Conservation (phyloP, 2,329 filamentous ascomycete species). For the Zasmidium cellare region DNA sequence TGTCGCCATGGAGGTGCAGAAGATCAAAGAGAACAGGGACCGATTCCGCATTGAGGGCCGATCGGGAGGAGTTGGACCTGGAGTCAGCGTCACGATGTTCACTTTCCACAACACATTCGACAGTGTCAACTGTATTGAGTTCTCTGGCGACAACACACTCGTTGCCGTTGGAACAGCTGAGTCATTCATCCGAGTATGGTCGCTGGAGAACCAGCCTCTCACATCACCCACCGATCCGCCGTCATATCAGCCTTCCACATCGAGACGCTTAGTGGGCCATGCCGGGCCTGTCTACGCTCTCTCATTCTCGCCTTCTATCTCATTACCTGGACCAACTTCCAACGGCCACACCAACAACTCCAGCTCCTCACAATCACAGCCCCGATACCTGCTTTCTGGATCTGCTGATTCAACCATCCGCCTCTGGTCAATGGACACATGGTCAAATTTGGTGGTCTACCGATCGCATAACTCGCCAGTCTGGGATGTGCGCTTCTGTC, state of each 20-base stretch:
- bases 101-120: conserved; percentile 97
- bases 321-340: conserved; percentile 37
- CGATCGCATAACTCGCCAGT: conserved; percentile 89
- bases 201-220: conserved; percentile 79
- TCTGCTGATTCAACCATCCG: conserved; percentile 86
- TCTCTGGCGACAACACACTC: conserved; percentile 85
- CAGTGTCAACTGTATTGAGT: conserved; percentile 89
- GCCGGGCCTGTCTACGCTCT: conserved; percentile 86
- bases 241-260: conserved; percentile 64
- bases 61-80: conserved; percentile 78
- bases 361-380: conserved; percentile 49
- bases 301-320: conserved; percentile 75
- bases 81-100: conserved; percentile 91
- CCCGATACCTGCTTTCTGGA: conserved; percentile 80
- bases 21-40: conserved; percentile 88
- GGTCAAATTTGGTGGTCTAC: conserved; percentile 90
- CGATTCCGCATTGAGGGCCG: conserved; percentile 83
- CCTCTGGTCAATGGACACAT: conserved; percentile 89
- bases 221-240: conserved; percentile 64
- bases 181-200: conserved; percentile 95
- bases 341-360: conserved; percentile 39
- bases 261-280: conserved; percentile 79
- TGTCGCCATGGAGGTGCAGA: conserved; percentile 90
- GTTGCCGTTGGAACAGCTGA: conserved; percentile 88
- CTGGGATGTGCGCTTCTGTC: conserved; percentile 85